These are phyloP conservation scores for Strobilomyces confusus DNA, from an alignment of 768 basidiomycete genomes.

Conservation along the genomic window DNA sequence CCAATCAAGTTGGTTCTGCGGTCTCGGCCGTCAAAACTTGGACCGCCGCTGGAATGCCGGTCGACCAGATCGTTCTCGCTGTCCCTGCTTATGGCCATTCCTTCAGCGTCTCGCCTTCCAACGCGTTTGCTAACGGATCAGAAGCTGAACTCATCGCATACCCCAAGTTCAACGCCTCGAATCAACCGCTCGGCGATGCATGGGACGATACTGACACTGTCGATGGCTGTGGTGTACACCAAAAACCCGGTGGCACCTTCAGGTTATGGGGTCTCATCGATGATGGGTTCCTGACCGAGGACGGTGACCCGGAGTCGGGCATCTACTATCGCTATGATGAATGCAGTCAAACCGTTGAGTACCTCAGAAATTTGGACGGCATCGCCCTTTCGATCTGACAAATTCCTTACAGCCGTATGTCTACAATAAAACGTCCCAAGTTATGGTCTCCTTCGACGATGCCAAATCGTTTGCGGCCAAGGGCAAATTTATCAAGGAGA, in stretches of 20 bases:
- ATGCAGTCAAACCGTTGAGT: conserved; percentile 70
- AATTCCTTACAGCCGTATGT: conserved; percentile 50
- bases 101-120: conserved; percentile 40
- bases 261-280: conserved; percentile 58
- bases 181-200: conserved; percentile 50
- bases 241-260: conserved; percentile 49
- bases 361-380: background rate
- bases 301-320: conserved; percentile 33
- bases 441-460: conserved; percentile 67
- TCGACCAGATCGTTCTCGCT: conserved; percentile 66
- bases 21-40: conserved; percentile 67
- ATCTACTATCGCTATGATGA: conserved; percentile 54
- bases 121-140: conserved; percentile 37
- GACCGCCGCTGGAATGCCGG: conserved; percentile 73
- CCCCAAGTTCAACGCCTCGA: conserved; percentile 45
- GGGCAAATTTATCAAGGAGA: conserved; percentile 52
- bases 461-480: conserved; percentile 55
- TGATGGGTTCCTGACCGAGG: conserved; percentile 45
- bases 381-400: background rate
- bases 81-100: conserved; percentile 82
- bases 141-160: conserved; percentile 38
- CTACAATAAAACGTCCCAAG: conserved; percentile 51
- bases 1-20: conserved; percentile 68
- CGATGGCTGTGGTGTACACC: conserved; percentile 51
- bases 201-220: conserved; percentile 47